Evolutionary conservation across 1,139 yeast species (phyloP).

Genomic region (Suhomyces choctaworum): DNA sequence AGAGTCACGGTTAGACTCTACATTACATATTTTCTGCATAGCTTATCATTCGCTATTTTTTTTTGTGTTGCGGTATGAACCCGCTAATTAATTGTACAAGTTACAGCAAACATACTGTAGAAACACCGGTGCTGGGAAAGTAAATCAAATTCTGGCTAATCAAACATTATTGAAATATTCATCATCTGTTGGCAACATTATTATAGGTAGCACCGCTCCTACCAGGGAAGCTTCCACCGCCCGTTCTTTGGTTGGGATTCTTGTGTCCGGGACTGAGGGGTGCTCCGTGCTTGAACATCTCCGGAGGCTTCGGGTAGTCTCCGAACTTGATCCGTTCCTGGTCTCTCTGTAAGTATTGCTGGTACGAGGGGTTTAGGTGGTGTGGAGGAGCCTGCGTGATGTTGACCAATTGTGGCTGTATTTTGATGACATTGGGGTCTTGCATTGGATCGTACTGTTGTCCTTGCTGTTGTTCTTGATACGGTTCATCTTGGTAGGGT

Average conservation of each 20-base stretch:
- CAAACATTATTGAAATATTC: too few species aligned
- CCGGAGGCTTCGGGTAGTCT: slow-evolving; percentile 29
- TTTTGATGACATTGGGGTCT: slow-evolving; percentile 32
- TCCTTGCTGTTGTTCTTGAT: neutral
- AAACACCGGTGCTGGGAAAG: too few species aligned
- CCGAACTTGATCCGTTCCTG: slow-evolving; percentile 36
- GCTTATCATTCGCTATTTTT: too few species aligned
- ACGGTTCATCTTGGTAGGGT: neutral
- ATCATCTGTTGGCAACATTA: slow-evolving; percentile 35
- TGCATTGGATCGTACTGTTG: slow-evolving; percentile 22
- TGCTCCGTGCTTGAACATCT: slow-evolving; percentile 34
- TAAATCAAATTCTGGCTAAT: too few species aligned
- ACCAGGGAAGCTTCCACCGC: slow-evolving; percentile 43
- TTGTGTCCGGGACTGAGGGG: slow-evolving; percentile 35
- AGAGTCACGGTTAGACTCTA: too few species aligned
- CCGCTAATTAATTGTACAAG: too few species aligned
- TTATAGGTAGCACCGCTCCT: slow-evolving; percentile 41
- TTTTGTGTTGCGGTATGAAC: too few species aligned
- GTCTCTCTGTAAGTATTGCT: slow-evolving; percentile 35
- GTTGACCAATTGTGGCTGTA: slow-evolving; percentile 39
- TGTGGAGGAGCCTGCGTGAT: slow-evolving; percentile 39
- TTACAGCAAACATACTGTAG: too few species aligned
- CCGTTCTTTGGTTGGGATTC: slow-evolving; percentile 23
- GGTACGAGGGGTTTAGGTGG: slow-evolving; percentile 41
- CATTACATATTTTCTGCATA: too few species aligned